phyloP scores from a whole-genome alignment of 2,329 filamentous ascomycete species.

The Sarocladium brachiariae region DNA sequence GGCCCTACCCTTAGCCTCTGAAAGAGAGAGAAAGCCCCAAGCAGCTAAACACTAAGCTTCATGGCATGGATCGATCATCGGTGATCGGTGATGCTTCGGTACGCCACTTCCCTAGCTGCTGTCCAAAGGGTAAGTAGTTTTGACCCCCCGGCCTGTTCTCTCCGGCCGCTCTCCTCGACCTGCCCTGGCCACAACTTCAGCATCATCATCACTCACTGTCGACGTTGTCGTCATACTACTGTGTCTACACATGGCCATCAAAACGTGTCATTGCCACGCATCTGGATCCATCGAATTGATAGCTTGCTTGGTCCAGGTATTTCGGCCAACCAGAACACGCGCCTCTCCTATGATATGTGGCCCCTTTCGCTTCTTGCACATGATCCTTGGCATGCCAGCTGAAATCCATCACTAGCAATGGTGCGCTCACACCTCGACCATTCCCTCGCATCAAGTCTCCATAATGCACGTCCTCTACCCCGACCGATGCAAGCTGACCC shows the following conservation, averaged over 20 bases:
- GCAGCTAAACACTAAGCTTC: neutral
- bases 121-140: neutral
- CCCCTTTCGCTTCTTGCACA: neutral
- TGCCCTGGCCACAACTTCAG: neutral
- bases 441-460: neutral
- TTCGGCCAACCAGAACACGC: too few relatives aligned
- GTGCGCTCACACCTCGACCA: neutral
- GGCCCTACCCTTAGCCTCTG: too few relatives aligned
- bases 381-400: conserved; percentile 6
- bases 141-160: neutral
- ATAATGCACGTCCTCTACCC: neutral
- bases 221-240: neutral
- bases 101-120: neutral
- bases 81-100: conserved; percentile 6
- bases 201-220: neutral
- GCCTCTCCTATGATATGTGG: too few relatives aligned
- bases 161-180: conserved; percentile 5
- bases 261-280: conserved; percentile 1
- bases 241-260: neutral
- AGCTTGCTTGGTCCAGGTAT: too few relatives aligned
- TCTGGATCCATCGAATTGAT: neutral
- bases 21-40: too few relatives aligned
- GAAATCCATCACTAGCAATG: neutral
- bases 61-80: conserved; percentile 2
- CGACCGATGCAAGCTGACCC: neutral